Evolutionary conservation across 306 rosid species (phyloP).

Genomic region (Astragalus membranaceus): DNA sequence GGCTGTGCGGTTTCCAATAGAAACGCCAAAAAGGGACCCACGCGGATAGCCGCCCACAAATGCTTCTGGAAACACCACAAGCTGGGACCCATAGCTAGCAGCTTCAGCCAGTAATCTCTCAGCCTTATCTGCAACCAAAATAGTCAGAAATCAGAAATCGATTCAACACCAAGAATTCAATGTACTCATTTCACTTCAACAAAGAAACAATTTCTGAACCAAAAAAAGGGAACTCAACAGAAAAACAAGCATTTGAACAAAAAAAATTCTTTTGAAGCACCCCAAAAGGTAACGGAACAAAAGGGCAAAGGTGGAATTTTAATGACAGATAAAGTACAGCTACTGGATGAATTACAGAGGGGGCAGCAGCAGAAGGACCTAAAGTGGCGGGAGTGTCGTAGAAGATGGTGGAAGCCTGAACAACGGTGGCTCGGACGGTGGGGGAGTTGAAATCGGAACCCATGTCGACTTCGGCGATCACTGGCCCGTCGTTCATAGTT

Average conservation of each 20-base stretch:
- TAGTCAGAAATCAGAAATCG: background rate
- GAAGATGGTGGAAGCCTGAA: constrained; percentile 84
- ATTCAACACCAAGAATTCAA: background rate
- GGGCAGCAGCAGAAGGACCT: constrained; percentile 17
- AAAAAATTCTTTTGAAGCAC: too few relatives aligned
- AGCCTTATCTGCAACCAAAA: constrained; percentile 57
- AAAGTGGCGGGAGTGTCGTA: constrained; percentile 82
- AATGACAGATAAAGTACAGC: too few relatives aligned
- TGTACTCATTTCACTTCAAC: background rate
- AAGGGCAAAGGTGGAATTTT: background rate
- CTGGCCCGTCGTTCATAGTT: constrained; percentile 27
- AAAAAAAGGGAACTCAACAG: too few relatives aligned
- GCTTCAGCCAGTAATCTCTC: constrained; percentile 86
- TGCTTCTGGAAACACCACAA: constrained; percentile 93
- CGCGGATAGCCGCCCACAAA: constrained; percentile 95
- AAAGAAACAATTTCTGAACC: too few relatives aligned
- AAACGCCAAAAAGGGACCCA: constrained; percentile 66
- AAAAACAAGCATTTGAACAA: too few relatives aligned
- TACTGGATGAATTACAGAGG: background rate
- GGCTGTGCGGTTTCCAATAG: constrained; percentile 56
- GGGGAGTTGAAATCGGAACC: constrained; percentile 46
- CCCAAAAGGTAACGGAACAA: background rate
- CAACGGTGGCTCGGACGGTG: constrained; percentile 73
- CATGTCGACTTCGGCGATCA: constrained; percentile 75
- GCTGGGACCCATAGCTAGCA: constrained; percentile 52